These are phyloP conservation scores for Xanthoconium separans DNA, from an alignment of 1,284 basidiomycete species.

Conservation along the genomic window DNA sequence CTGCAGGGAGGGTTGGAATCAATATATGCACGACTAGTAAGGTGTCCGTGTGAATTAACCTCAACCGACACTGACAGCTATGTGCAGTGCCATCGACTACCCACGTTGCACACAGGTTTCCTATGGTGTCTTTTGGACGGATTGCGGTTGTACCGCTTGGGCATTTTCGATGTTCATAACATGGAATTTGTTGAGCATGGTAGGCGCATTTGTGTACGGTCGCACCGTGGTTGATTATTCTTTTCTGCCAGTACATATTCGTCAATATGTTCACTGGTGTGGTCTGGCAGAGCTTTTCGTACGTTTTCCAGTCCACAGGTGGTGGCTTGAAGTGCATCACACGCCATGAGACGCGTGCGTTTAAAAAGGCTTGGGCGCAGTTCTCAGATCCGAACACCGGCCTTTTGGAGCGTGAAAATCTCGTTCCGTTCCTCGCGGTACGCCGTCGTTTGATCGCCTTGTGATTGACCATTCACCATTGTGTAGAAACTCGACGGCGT, in stretches of 20 bases:
- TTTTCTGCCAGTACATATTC: conserved; percentile 76
- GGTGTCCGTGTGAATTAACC: conserved; percentile 29
- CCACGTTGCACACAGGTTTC: conserved; percentile 75
- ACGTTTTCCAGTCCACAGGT: conserved; percentile 88
- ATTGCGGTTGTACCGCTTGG: conserved; percentile 89
- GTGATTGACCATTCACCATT: background rate
- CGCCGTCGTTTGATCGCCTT: conserved; percentile 29
- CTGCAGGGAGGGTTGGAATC: conserved; percentile 87
- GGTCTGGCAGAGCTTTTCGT: conserved; percentile 96
- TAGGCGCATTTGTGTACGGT: conserved; percentile 37
- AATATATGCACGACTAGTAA: conserved; percentile 93
- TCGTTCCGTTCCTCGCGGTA: conserved; percentile 83
- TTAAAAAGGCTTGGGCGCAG: conserved; percentile 93
- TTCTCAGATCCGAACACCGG: conserved; percentile 81
- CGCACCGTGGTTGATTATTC: conserved; percentile 1
- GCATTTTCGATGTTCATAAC: conserved; percentile 89
- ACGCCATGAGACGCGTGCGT: conserved; percentile 87
- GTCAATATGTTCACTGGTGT: conserved; percentile 96
- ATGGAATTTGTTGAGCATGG: conserved; percentile 98
- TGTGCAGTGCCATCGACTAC: conserved; percentile 64
- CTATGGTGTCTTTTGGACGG: conserved; percentile 55
- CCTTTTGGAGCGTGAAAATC: conserved; percentile 69
- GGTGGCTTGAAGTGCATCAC: conserved; percentile 77
- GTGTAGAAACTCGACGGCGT: conserved; percentile 72
- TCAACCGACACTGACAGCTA: conserved; percentile 5